Conservation (phyloP, 768 basidiomycete species). For the Exsudoporus frostii region DNA sequence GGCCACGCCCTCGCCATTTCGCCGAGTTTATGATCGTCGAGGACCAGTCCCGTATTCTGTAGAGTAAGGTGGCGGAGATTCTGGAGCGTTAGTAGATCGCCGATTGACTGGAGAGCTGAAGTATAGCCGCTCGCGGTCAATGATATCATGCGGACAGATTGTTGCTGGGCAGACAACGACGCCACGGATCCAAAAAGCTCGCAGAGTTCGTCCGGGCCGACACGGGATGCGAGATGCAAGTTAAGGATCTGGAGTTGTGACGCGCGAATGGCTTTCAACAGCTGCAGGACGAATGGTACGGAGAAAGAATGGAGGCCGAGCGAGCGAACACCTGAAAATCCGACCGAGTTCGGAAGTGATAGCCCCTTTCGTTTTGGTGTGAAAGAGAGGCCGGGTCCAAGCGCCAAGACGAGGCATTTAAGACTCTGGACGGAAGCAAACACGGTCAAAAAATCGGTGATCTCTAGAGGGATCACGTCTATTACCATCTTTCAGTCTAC, state of each 20-base stretch:
- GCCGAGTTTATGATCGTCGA: slow-evolving; percentile 11
- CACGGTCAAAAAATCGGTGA: slow-evolving; percentile 12
- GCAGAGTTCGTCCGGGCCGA: slow-evolving; percentile 4
- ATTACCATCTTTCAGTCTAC: background rate
- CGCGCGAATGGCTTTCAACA: slow-evolving; percentile 7
- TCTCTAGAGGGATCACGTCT: slow-evolving; percentile 14
- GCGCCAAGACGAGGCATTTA: slow-evolving; percentile 17
- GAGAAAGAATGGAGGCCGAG: slow-evolving; percentile 17
- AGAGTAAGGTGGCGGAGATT: slow-evolving; percentile 14
- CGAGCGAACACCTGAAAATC: slow-evolving; percentile 9
- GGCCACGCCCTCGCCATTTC: slow-evolving; percentile 21
- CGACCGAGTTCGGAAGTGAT: background rate
- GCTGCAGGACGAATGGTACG: background rate
- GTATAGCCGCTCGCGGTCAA: slow-evolving; percentile 12
- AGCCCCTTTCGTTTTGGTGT: slow-evolving; percentile 5
- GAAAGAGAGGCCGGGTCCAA: slow-evolving; percentile 12
- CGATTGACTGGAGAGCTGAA: slow-evolving; percentile 10
- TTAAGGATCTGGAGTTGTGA: slow-evolving; percentile 15
- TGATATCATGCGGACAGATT: slow-evolving; percentile 6
- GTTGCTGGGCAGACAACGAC: slow-evolving; percentile 7
- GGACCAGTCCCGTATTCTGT: slow-evolving; percentile 9
- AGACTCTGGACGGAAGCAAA: slow-evolving; percentile 15
- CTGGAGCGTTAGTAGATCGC: slow-evolving; percentile 2
- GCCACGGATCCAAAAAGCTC: slow-evolving; percentile 5
- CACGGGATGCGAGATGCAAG: slow-evolving; percentile 12